Percentiles rank a stretch among this genome's conserved stretches.
Conservation (phyloP, 495 filamentous ascomycete species). For the Talaromyces borbonicus region DNA sequence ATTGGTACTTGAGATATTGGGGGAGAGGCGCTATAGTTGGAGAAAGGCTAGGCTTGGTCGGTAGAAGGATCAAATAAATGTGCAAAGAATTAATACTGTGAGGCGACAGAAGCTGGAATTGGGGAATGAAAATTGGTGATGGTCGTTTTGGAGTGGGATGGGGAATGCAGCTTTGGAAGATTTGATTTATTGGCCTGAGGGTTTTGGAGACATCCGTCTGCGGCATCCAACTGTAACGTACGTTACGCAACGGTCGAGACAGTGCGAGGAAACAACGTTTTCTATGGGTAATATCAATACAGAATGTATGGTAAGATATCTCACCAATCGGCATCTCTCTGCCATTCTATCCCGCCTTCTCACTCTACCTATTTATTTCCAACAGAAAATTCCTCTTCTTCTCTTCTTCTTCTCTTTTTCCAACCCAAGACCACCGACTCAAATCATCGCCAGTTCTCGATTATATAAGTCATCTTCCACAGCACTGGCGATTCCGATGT, state of each 20-base stretch:
- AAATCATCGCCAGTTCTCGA: constrained; percentile 77
- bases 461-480: constrained; percentile 36
- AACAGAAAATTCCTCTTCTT: constrained; percentile 13
- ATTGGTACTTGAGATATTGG: too few species aligned
- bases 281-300: too few species aligned
- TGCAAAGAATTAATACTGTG: too few species aligned
- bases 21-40: too few species aligned
- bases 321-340: constrained; percentile 7
- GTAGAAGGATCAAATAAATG: too few species aligned
- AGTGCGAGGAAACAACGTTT: too few species aligned
- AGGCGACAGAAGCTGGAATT: neutral
- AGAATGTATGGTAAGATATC: neutral
- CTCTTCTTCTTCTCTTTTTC: constrained; percentile 19
- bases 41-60: neutral
- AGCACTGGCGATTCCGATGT: constrained; percentile 79
- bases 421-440: constrained; percentile 78
- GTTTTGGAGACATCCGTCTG: constrained; percentile 1
- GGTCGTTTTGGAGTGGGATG: constrained; percentile 3
- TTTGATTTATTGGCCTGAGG: constrained; percentile 7
- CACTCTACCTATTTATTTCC: constrained; percentile 4
- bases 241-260: too few species aligned
- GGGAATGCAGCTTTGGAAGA: constrained; percentile 3
- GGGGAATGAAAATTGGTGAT: neutral
- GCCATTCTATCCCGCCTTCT: constrained; percentile 2
- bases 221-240: too few species aligned